Percentiles rank a stretch among this genome's conserved stretches.
phyloP scores from a whole-genome alignment of 306 rosid genomes.

The Phaseolus lunatus region DNA sequence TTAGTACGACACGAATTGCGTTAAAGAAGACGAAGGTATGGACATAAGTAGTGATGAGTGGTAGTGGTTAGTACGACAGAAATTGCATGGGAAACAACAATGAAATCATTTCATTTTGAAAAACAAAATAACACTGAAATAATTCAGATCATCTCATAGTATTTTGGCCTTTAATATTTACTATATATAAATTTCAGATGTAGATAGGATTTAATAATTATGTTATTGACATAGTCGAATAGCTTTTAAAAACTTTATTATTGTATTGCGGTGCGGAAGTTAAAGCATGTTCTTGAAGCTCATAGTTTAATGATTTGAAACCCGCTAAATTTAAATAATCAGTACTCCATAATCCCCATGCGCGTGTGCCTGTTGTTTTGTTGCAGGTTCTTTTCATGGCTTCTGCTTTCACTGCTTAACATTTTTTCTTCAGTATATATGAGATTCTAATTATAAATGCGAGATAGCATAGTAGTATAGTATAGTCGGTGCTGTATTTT shows the following conservation, averaged over 20 bases:
- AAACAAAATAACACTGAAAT: slow-evolving; percentile 3
- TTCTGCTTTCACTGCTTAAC: background rate
- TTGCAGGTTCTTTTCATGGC: background rate
- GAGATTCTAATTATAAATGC: background rate
- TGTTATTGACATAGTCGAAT: slow-evolving; percentile 18
- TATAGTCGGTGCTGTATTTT: background rate
- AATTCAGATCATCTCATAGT: slow-evolving; percentile 3
- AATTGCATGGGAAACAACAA: slow-evolving; percentile 48
- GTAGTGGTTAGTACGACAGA: slow-evolving; percentile 49
- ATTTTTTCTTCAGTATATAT: background rate
- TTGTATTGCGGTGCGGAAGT: background rate
- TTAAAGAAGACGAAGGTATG: slow-evolving; percentile 40
- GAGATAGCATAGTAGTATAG: background rate
- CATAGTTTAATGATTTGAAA: background rate
- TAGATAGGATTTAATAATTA: slow-evolving; percentile 10
- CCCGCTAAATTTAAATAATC: slow-evolving; percentile 4
- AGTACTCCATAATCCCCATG: background rate
- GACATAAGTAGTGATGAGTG: slow-evolving; percentile 38
- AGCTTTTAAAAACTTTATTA: background rate
- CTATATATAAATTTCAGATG: slow-evolving; percentile 1
- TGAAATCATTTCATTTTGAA: slow-evolving; percentile 45
- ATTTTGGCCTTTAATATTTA: background rate
- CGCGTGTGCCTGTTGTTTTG: slow-evolving; percentile 6
- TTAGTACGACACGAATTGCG: slow-evolving; percentile 43
- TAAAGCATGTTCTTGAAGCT: slow-evolving; percentile 17